phyloP scores from a whole-genome alignment of 345 rosid species.

The Citrus maxima region DNA sequence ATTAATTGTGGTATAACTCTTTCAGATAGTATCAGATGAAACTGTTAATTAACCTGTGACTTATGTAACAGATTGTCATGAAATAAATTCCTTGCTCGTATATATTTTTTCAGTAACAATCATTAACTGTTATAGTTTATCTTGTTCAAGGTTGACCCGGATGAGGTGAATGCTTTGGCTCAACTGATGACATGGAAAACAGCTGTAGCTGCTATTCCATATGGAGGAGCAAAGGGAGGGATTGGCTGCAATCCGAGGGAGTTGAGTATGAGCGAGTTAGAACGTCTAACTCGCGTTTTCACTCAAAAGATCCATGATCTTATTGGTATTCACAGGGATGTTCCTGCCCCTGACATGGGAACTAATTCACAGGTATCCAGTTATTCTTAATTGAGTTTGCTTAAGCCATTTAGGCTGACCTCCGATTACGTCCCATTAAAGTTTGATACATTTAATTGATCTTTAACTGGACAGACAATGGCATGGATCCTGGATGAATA shows the following conservation, averaged over 20 bases:
- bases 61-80: background rate
- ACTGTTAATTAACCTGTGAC: background rate
- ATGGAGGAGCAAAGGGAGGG: constrained; percentile 71
- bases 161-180: constrained; percentile 61
- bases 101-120: background rate
- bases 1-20: background rate
- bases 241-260: constrained; percentile 51
- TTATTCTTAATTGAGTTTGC: background rate
- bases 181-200: constrained; percentile 73
- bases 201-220: constrained; percentile 56
- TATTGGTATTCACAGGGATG: constrained; percentile 45
- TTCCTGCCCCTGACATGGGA: constrained; percentile 76
- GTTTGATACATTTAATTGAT: background rate
- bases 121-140: background rate
- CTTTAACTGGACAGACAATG: constrained; percentile 43
- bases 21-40: background rate
- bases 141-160: constrained; percentile 49
- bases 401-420: background rate
- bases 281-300: constrained; percentile 54
- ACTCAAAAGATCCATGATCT: constrained; percentile 64
- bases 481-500: constrained; percentile 70
- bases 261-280: constrained; percentile 43
- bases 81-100: background rate
- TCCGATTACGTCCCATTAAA: no score
- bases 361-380: constrained; percentile 49